A percentile compares a stretch with the other conserved stretches of the same genome.
phyloP scores from a whole-genome alignment of 1,284 basidiomycete species.

The Neolentinus lepideus region DNA sequence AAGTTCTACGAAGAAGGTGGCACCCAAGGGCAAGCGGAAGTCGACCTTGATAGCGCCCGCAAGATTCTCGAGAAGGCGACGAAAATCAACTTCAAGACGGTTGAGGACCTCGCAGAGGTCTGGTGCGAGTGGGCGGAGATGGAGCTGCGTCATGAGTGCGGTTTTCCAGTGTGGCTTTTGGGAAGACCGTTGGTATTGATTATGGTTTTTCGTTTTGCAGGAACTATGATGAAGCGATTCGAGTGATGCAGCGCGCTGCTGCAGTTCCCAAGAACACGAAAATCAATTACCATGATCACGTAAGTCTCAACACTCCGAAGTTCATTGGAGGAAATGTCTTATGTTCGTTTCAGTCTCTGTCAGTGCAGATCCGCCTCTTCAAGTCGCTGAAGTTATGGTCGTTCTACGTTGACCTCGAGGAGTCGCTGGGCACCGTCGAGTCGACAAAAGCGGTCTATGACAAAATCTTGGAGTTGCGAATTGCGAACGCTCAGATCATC shows the following conservation, averaged over 20 bases:
- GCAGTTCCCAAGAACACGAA: constrained; percentile 86
- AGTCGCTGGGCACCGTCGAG: constrained; percentile 92
- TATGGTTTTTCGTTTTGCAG: constrained; percentile 33
- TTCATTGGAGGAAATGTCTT: constrained; percentile 10
- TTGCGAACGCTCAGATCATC: constrained; percentile 98
- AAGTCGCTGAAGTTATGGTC: constrained; percentile 99
- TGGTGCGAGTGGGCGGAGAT: constrained; percentile 99
- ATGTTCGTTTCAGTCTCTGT: constrained; percentile 48
- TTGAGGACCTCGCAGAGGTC: constrained; percentile 96
- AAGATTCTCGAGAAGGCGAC: constrained; percentile 91
- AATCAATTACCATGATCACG: constrained; percentile 94
- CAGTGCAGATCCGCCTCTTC: constrained; percentile 89
- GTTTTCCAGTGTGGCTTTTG: background rate
- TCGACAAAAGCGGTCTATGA: constrained; percentile 93
- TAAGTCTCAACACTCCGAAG: constrained; percentile 29
- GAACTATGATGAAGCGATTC: constrained; percentile 93
- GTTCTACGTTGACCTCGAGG: constrained; percentile 96
- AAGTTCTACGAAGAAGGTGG: constrained; percentile 98
- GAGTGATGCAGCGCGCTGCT: constrained; percentile 94
- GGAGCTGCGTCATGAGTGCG: constrained; percentile 92
- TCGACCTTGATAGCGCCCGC: constrained; percentile 80
- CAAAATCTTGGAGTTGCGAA: constrained; percentile 94
- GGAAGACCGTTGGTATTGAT: constrained; percentile 6
- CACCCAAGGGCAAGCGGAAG: constrained; percentile 66
- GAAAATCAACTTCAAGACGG: constrained; percentile 88